A percentile compares a stretch with the other conserved stretches of the same genome.
phyloP scores from a whole-genome alignment of 495 filamentous ascomycete species.

The Annulohypoxylon nitens region DNA sequence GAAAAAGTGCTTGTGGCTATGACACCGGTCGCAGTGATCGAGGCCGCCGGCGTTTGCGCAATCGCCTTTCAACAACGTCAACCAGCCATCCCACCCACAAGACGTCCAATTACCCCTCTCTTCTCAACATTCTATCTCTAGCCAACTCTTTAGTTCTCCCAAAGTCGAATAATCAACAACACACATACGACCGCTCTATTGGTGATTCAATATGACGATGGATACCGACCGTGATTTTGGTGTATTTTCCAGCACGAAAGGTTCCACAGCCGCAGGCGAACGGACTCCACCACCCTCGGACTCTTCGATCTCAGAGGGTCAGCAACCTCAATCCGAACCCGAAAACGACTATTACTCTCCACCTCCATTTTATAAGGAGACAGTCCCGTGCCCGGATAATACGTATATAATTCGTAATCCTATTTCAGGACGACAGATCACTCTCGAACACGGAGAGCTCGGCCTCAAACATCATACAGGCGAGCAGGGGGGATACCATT shows the following conservation, averaged over 20 bases:
- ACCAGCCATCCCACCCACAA: background rate
- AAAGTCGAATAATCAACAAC: background rate
- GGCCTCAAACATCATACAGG: slow-evolving; percentile 45
- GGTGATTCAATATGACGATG: background rate
- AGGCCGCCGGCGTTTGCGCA: slow-evolving; percentile 23
- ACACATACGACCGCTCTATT: background rate
- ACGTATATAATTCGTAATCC: slow-evolving; percentile 53
- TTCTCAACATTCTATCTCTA: background rate
- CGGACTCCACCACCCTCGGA: slow-evolving; percentile 22
- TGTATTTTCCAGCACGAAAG: background rate
- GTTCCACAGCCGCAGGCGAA: slow-evolving; percentile 23
- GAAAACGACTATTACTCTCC: background rate
- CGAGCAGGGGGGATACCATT: slow-evolving; percentile 53
- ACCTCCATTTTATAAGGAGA: background rate
- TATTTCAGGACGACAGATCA: slow-evolving; percentile 48
- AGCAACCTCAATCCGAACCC: background rate
- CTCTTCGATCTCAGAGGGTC: slow-evolving; percentile 4
- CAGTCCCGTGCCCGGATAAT: slow-evolving; percentile 41
- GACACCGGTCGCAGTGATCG: background rate
- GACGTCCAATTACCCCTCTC: slow-evolving; percentile 19
- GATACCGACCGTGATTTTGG: background rate
- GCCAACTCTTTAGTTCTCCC: background rate
- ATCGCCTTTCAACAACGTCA: background rate
- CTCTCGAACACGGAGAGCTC: slow-evolving; percentile 52
- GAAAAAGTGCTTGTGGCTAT: background rate